Evolutionary conservation across 495 filamentous ascomycete genomes (phyloP), one percentile per base, ranked within the genome.

Genomic region (Glutinoglossum americanum): DNA sequence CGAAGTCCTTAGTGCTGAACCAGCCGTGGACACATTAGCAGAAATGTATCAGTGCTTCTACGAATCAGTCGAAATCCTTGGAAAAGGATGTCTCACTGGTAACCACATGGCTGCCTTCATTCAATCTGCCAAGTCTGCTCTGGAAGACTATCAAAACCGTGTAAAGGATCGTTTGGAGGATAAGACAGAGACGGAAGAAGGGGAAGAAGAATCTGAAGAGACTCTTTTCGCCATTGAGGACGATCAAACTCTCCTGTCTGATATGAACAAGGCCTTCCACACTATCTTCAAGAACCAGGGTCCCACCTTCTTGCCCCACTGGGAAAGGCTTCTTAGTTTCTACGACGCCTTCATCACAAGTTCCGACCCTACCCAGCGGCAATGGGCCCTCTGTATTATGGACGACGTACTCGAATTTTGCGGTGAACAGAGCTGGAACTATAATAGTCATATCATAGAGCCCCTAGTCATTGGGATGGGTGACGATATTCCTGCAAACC

Each of bases 11-110:
- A 86, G 79, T 59, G 86, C 87, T 0, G 93, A 99, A 70, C 90
- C 93, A 8, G 88, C 89, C 0, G 85, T 99, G 49, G 93, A 99
- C 62, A 94, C 90, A 0, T 78, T 99, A 21, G 90, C 93, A 11
- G 93, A 97, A 71, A 94, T 99, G 87, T 99, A 96, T 67, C 90
- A 97, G 69, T 97, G 92, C 76, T 97, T 97, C 74, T 99, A 99
- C 68, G 93, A 99, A 69, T 94, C 86, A 7, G 85, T 99, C 19
- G 92, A 96, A 70, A 87, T 95, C 7, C 79, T 95, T 59, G 90
- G 89, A 58, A 82, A 84, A 69, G 77, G 84, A 62, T 89, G 82
- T 65, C 76, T 99, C 15, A 85, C 73, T 26, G 72, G 73, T 51
- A 74, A 81, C 47, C 82, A 94, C 66, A 87, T 97, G 87, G 71